Percentiles rank a stretch among this genome's conserved stretches.
phyloP scores from a whole-genome alignment of 441 rosid species.

The Manihot esculenta region DNA sequence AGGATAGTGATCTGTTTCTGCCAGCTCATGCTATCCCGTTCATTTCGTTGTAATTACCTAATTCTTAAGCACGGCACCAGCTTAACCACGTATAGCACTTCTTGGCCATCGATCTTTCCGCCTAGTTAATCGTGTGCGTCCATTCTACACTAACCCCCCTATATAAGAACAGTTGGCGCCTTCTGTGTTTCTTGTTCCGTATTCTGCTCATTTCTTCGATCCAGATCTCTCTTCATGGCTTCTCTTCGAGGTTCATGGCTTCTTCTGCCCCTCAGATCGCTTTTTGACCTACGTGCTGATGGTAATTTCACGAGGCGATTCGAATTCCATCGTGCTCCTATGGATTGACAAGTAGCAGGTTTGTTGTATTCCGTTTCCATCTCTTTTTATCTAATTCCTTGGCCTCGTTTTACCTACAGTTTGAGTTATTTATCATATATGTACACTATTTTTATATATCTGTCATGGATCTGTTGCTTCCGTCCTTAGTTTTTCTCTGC shows the following conservation, averaged over 20 bases:
- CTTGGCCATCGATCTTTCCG: slow-evolving; percentile 8
- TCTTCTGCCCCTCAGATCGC: not conserved
- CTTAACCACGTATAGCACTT: slow-evolving; percentile 15
- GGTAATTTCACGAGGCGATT: not conserved
- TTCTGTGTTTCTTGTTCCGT: accelerated
- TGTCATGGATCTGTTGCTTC: not conserved
- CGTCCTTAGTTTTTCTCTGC: not conserved
- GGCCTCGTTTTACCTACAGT: not conserved
- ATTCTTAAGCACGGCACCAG: not conserved
- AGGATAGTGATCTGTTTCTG: no score
- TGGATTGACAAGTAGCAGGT: not conserved
- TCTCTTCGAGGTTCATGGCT: no score
- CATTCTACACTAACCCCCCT: slow-evolving; percentile 3
- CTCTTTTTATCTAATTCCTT: not conserved
- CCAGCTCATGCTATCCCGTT: slow-evolving; percentile 2
- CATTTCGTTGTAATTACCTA: not conserved
- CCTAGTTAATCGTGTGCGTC: slow-evolving; percentile 34
- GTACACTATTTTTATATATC: not conserved
- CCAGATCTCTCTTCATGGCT: no score
- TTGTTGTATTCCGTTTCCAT: not conserved
- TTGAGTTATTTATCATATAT: not conserved
- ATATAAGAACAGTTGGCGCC: not conserved
- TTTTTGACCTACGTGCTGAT: slow-evolving; percentile 16
- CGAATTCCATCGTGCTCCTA: not conserved
- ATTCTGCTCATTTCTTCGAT: no score